Base-by-base conservation (phyloP, 2,329 filamentous ascomycete species). In the Biscogniauxia sp. region DNA sequence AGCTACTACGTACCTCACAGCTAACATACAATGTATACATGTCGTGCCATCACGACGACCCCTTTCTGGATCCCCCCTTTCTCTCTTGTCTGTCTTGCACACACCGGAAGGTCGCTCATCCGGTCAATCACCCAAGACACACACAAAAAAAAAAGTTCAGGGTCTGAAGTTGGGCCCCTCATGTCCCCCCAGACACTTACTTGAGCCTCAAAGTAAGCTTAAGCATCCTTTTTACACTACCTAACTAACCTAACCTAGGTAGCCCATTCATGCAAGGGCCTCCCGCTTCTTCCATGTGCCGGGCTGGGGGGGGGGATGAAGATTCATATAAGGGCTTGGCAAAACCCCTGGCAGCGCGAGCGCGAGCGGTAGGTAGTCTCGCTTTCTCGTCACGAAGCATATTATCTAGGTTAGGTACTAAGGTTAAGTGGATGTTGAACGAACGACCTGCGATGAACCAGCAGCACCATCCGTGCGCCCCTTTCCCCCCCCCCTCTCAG, bases 51-150 rank as follows among this genome's bases (percentile, higher is more conserved):
- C 23, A 23, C 23, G 23, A 23, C 23, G 5, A 2, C 2, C 23
- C 23, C 23, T 32, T 32, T 32, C 9, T 32, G 28, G 28, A 32
- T 13, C 28, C 2, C 28, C 11, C 28, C n/a, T 6, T 7, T 20
- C 45, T 15, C 23, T 23, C 23, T 23, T 23, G 2, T 23, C 23
- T 20, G 4, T 53, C 19, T 6, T 6, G 11, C 7, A 32, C 23
- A 32, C 2, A 32, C 32, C 55, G 55, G 55, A 20, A 52, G 28
- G 55, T 57, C 9, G 45, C 23, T 57, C 20, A 57, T 57, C 55
- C 55, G 55, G 55, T 23, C 26, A 52, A 57, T 28, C 54, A n/a
- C 20, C 37, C n/a, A n/a, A n/a, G n/a, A n/a, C n/a, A n/a, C n/a
- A n/a, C n/a, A n/a, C n/a, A 50, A 55, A 37, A 50, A 6, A 9